Evolutionary conservation across 2,329 filamentous ascomycete genomes (phyloP).

Genomic region (Leptosphaerulina australis): DNA sequence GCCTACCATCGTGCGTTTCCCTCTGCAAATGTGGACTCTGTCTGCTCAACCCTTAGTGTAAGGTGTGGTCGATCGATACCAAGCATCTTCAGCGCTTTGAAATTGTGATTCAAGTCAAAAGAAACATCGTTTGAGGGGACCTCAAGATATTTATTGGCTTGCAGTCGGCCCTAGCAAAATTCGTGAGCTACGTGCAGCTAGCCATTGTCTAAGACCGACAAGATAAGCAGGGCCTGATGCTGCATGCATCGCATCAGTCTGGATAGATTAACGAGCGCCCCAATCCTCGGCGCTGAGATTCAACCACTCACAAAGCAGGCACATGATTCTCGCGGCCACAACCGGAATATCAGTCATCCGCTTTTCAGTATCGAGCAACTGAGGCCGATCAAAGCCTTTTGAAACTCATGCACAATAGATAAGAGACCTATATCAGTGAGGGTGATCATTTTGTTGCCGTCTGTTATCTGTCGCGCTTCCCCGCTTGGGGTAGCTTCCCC

Average conservation of each 20-base stretch:
- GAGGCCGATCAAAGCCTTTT: background rate
- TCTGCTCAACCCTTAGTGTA: conserved; percentile 52
- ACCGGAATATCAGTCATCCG: background rate
- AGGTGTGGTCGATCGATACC: conserved; percentile 47
- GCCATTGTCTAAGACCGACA: conserved; percentile 7
- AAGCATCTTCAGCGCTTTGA: conserved; percentile 29
- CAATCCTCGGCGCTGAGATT: background rate
- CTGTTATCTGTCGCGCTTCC: conserved; percentile 11
- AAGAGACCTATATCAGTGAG: conserved; percentile 3
- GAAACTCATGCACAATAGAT: conserved; percentile 5
- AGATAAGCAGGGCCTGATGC: conserved; percentile 16
- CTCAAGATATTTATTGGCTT: conserved; percentile 8
- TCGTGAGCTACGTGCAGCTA: conserved; percentile 12
- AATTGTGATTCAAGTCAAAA: background rate
- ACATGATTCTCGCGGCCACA: conserved; percentile 3
- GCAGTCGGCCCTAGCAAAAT: conserved; percentile 1
- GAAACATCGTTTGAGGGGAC: background rate
- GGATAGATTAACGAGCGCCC: background rate
- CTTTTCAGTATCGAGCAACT: background rate
- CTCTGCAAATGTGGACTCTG: conserved; percentile 54
- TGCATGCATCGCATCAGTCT: conserved; percentile 3
- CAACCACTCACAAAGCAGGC: conserved; percentile 12
- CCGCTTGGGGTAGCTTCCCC: conserved; percentile 15
- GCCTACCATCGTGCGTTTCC: conserved; percentile 46
- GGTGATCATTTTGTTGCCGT: conserved; percentile 1